A percentile compares a stretch with the other conserved stretches of the same genome.
These are phyloP conservation scores for Vishniacozyma victoriae DNA, from an alignment of 768 basidiomycete species.

Conservation along the genomic window DNA sequence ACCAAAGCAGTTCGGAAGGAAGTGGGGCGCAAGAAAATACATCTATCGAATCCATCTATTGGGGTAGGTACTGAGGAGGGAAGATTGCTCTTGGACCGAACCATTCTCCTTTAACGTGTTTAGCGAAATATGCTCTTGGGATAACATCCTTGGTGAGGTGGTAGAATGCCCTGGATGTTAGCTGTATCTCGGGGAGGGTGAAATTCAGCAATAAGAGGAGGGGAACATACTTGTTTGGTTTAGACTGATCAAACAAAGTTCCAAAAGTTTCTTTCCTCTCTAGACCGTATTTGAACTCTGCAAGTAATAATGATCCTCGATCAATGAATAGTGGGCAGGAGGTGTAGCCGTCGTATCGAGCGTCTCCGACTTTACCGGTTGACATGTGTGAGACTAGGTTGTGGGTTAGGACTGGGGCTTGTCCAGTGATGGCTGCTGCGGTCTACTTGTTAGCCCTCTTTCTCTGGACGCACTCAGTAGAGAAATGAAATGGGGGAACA, in stretches of 20 bases:
- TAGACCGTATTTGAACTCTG: conserved; percentile 89
- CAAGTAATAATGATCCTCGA: conserved; percentile 68
- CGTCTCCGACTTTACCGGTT: conserved; percentile 63
- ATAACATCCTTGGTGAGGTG: conserved; percentile 67
- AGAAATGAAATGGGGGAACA: no score
- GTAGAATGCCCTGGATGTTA: conserved; percentile 61
- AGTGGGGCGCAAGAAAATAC: no score
- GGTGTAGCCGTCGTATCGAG: conserved; percentile 67
- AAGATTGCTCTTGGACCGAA: conserved; percentile 43
- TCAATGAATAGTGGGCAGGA: conserved; percentile 61
- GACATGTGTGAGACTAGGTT: conserved; percentile 74
- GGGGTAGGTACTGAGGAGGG: conserved; percentile 33
- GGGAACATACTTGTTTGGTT: conserved; percentile 61
- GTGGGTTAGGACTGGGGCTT: conserved; percentile 84
- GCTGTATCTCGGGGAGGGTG: neutral
- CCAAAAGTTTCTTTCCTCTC: conserved; percentile 81
- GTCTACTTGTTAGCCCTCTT: conserved; percentile 50
- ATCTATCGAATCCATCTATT: conserved; percentile 5
- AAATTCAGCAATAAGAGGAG: neutral
- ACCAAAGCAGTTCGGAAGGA: neutral
- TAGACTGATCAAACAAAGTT: conserved; percentile 64
- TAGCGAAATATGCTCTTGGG: conserved; percentile 39
- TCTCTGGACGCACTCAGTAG: no score
- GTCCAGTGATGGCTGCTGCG: conserved; percentile 83
- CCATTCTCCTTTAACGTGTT: conserved; percentile 44